Evolutionary conservation across 352 stramenopile species (phyloP).

Genomic region (Phytophthora pseudosyringae): DNA sequence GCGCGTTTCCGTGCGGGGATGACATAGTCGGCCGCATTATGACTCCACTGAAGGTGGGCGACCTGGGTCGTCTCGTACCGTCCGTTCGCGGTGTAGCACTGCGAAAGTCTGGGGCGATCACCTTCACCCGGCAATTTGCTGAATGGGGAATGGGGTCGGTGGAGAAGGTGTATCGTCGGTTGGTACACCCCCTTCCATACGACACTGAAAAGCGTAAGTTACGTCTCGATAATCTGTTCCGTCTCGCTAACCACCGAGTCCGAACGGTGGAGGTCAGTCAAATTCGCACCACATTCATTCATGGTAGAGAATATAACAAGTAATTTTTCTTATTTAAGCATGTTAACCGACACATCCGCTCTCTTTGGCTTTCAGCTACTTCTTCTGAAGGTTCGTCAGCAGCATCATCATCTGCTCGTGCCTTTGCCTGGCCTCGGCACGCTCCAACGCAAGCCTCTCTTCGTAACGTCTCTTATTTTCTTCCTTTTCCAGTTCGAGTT

Average conservation of each 20-base stretch:
- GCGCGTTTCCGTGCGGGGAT: conserved; percentile 4
- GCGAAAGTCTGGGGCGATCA: neutral
- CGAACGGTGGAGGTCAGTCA: no score
- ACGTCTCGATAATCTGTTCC: no score
- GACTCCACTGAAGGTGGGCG: conserved; percentile 10
- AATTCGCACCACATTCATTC: no score
- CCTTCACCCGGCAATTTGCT: neutral
- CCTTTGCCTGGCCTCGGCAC: neutral
- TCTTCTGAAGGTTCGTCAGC: neutral
- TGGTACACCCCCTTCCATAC: no score
- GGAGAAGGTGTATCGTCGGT: neutral
- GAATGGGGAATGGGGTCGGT: conserved; percentile 12
- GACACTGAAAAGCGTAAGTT: no score
- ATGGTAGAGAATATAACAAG: no score
- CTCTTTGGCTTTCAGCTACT: neutral
- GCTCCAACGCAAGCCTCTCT: neutral
- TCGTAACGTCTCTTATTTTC: conserved; percentile 3
- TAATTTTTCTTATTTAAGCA: no score
- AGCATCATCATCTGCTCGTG: conserved; percentile 20
- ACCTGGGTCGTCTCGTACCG: neutral
- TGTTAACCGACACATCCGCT: no score
- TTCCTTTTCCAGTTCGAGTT: neutral
- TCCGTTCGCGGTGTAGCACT: neutral
- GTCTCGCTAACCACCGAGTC: no score
- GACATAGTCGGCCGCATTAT: neutral